Percentiles rank a stretch among this genome's conserved stretches.
These are phyloP conservation scores for Nidularia pulvinata DNA, from an alignment of 768 basidiomycete species.

Conservation along the genomic window DNA sequence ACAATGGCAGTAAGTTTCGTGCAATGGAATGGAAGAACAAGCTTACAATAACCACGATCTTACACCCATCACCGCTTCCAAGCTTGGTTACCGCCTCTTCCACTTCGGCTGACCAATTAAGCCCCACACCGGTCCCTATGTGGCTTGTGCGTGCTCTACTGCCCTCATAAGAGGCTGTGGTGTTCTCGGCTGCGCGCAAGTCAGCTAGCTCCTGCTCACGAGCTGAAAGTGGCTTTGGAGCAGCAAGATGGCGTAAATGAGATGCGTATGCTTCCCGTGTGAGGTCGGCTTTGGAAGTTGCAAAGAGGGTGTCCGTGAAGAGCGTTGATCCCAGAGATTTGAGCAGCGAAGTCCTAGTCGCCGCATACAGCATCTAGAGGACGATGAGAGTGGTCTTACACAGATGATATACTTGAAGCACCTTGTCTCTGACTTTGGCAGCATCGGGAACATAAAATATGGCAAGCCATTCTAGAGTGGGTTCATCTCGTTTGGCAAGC, in stretches of 20 bases:
- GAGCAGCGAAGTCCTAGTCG: conserved; percentile 67
- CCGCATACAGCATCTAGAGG: conserved; percentile 85
- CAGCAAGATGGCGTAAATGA: conserved; percentile 68
- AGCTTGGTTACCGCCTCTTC: conserved; percentile 65
- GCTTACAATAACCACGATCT: conserved; percentile 64
- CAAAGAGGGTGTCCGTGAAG: conserved; percentile 78
- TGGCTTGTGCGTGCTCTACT: conserved; percentile 55
- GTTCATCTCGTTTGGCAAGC: conserved; percentile 61
- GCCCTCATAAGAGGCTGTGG: conserved; percentile 50
- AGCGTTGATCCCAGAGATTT: conserved; percentile 73
- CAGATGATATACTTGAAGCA: not conserved
- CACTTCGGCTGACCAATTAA: conserved; percentile 68
- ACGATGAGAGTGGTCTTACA: conserved; percentile 1
- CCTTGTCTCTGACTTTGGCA: conserved; percentile 84
- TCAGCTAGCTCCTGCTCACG: conserved; percentile 83
- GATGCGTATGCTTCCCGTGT: conserved; percentile 70
- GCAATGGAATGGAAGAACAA: conserved; percentile 5
- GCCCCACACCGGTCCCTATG: conserved; percentile 58
- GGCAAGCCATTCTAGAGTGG: conserved; percentile 67
- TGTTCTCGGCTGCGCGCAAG: conserved; percentile 71
- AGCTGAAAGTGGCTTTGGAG: conserved; percentile 81
- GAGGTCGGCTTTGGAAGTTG: conserved; percentile 69
- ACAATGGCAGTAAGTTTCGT: not conserved
- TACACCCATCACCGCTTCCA: conserved; percentile 41
- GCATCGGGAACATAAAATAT: conserved; percentile 84